Conservation (phyloP, 805 yeast species). For the Ogataea degrootiae region DNA sequence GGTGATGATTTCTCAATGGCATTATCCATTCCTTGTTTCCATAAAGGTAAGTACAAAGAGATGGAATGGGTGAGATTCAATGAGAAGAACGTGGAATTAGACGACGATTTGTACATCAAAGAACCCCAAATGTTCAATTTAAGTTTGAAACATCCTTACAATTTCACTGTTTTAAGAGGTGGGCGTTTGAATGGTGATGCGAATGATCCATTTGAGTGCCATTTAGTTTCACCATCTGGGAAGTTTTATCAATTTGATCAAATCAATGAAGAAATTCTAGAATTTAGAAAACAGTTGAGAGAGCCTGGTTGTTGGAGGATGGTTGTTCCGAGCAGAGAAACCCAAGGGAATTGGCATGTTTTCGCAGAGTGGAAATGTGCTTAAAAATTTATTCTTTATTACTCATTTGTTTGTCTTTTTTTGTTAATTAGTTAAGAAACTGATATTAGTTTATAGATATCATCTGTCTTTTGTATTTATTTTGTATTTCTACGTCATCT, state of each 20-base stretch:
- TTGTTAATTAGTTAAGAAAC: too few relatives aligned
- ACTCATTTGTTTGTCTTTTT: too few relatives aligned
- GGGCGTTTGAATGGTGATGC: constrained; percentile 36
- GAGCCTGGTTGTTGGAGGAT: constrained; percentile 85
- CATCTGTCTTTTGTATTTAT: too few relatives aligned
- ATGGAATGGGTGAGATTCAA: constrained; percentile 60
- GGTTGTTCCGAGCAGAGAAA: constrained; percentile 55
- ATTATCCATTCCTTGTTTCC: constrained; percentile 69
- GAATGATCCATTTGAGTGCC: constrained; percentile 42
- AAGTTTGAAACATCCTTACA: constrained; percentile 51
- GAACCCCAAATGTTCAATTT: constrained; percentile 78
- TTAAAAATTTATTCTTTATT: background rate
- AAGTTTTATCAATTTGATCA: constrained; percentile 57
- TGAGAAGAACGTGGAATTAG: constrained; percentile 59
- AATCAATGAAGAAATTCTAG: constrained; percentile 50
- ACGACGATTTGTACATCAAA: constrained; percentile 72
- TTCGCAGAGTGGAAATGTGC: constrained; percentile 86
- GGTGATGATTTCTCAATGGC: constrained; percentile 58
- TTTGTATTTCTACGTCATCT: too few relatives aligned
- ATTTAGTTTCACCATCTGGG: constrained; percentile 79
- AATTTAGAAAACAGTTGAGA: constrained; percentile 50
- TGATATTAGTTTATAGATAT: too few relatives aligned
- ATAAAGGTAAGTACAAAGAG: constrained; percentile 58
- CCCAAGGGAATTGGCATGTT: constrained; percentile 76
- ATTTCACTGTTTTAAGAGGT: constrained; percentile 59